These are phyloP conservation scores for Syzygium syzygioides DNA, from an alignment of 441 rosid genomes.

Conservation along the genomic window DNA sequence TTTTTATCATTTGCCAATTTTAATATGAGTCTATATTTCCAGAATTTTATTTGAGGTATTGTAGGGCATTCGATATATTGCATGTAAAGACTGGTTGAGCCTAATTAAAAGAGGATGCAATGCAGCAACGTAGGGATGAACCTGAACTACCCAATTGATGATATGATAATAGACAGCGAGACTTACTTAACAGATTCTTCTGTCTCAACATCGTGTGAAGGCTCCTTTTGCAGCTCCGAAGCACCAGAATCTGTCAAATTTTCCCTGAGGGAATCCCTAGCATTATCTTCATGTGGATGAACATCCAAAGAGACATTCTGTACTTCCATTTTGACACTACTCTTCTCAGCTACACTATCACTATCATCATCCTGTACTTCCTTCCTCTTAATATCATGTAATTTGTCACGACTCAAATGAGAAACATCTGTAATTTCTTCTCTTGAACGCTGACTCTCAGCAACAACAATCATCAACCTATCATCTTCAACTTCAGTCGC, in stretches of 20 bases:
- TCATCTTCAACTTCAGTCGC: background rate
- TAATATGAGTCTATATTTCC: background rate
- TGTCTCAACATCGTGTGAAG: background rate
- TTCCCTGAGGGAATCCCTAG: background rate
- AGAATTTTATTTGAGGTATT: background rate
- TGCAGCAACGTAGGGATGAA: background rate
- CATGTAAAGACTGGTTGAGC: background rate
- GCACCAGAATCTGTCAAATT: constrained; percentile 7
- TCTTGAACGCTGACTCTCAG: background rate
- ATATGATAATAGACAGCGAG: background rate
- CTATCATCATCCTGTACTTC: constrained; percentile 2
- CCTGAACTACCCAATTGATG: background rate
- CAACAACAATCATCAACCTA: background rate
- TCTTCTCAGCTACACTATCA: constrained; percentile 1
- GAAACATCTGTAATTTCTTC: constrained; percentile 3
- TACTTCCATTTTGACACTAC: constrained; percentile 1
- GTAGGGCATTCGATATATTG: background rate
- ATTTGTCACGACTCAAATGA: constrained; percentile 3
- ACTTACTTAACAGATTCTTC: constrained; percentile 21
- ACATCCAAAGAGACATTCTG: background rate
- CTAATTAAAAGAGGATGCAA: background rate
- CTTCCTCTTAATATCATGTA: background rate
- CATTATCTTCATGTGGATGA: background rate
- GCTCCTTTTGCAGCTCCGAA: constrained; percentile 1
- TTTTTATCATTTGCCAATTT: background rate